Evolutionary conservation across 108 stramenopile species (phyloP), one percentile per base, ranked within the genome.

Genomic region (Ochromonas danica): DNA sequence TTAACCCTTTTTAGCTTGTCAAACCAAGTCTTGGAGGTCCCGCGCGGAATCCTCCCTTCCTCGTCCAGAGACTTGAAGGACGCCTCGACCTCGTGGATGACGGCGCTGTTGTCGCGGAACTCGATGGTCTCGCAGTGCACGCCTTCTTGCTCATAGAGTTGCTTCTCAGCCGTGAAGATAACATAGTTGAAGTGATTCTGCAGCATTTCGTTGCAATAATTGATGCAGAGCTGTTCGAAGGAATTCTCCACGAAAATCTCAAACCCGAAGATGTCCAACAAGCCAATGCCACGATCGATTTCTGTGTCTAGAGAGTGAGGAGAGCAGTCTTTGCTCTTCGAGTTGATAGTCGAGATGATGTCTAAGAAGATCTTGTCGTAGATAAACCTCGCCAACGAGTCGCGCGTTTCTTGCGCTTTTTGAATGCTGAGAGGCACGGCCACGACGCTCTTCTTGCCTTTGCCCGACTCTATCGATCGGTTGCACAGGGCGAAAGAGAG

Each of bases 191-290:
- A 80, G 71, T 80, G 65, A 39, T 78, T 39, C 81, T 96, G 93
- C 43, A 96, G 83, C 71, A 91, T 93, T 80, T 96, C 95, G 62
- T 96, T 96, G 61, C 92, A 90, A 81, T 94, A 96, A 75, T 96
- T 96, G 88, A 96, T 96, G 65, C 92, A 93, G 3, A 96, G 85
- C 38, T 84, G 83, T 72, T 84, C 83, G 0, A 84, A 75, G 28
- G 80, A 81, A 60, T 84, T 84, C 2, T 42, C 0, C 35, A 57
- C 80, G 43, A 84, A 72, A 28, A 61, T 61, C 40, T 84, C 83
- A 43, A 84, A 84, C 70, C 83, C 83, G 42, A 81, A 84, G 36
- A 84, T 81, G 65, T 84, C 83, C 36, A 84, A 45, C 3, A 84
- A 33, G 0, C 83, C 83, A 2, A 84, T 81, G 22, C 36, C 10